Percentiles rank a stretch among this genome's conserved stretches.
Evolutionary conservation across 352 stramenopile genomes (phyloP).

Genomic region (Phytopythium litorale): DNA sequence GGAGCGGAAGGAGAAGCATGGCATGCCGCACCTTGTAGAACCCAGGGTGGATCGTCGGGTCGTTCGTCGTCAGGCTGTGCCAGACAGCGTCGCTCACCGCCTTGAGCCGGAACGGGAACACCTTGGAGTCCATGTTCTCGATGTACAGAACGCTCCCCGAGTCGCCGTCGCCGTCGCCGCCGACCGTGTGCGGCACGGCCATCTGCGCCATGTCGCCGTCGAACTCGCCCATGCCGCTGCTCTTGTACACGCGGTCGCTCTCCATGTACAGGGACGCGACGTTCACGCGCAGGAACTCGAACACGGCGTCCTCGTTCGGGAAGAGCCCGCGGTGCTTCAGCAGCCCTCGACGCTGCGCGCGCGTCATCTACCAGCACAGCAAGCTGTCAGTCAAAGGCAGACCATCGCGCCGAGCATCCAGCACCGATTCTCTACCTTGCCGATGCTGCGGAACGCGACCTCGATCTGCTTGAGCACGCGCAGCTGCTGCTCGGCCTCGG

Average conservation of each 20-base stretch:
- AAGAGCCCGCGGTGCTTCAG: conserved; percentile 9
- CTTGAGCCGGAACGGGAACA: conserved; percentile 23
- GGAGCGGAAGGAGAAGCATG: too few species aligned
- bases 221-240: conserved; percentile 16
- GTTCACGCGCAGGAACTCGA: conserved; percentile 22
- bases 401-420: not conserved
- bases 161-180: not conserved
- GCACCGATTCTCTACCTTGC: conserved; percentile 11
- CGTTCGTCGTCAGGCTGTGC: conserved; percentile 16
- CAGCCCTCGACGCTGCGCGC: not conserved
- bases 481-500: conserved; percentile 31
- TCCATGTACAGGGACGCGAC: conserved; percentile 24
- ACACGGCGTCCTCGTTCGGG: conserved; percentile 21
- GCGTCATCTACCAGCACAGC: conserved; percentile 4
- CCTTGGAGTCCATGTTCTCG: conserved; percentile 28
- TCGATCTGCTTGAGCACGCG: conserved; percentile 32
- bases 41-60: conserved; percentile 15
- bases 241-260: conserved; percentile 18
- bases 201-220: conserved; percentile 22
- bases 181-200: conserved; percentile 7
- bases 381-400: not conserved
- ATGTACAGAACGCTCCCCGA: conserved; percentile 17
- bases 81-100: conserved; percentile 21
- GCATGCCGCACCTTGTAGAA: conserved; percentile 12
- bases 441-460: conserved; percentile 23